phyloP scores from a whole-genome alignment of 768 basidiomycete genomes.

The Serendipita vermifera region DNA sequence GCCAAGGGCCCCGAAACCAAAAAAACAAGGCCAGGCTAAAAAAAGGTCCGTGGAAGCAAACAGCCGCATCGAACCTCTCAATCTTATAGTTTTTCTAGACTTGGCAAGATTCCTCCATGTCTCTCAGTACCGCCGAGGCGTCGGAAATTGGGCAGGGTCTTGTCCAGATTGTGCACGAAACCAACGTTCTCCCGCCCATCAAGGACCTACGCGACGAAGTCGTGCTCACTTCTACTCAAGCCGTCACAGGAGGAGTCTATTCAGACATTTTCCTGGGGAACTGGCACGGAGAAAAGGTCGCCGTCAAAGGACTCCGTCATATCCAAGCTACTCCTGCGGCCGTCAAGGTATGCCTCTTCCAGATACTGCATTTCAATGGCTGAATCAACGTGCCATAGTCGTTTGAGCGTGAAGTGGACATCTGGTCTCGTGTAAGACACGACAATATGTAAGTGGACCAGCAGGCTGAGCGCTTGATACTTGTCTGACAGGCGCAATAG shows the following conservation, averaged over 20 bases:
- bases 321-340: slow-evolving; percentile 35
- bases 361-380: not conserved
- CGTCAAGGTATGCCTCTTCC: slow-evolving; percentile 16
- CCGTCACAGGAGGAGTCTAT: slow-evolving; percentile 37
- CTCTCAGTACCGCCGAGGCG: slow-evolving; percentile 13
- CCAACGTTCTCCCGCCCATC: slow-evolving; percentile 41
- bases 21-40: too few relatives aligned
- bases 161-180: slow-evolving; percentile 34
- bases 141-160: slow-evolving; percentile 34
- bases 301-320: slow-evolving; percentile 41
- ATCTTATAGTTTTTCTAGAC: not conserved
- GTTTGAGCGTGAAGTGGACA: slow-evolving; percentile 41
- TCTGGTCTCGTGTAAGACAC: slow-evolving; percentile 41
- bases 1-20: too few relatives aligned
- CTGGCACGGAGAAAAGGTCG: slow-evolving; percentile 46
- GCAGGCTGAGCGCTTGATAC: slow-evolving; percentile 38
- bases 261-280: slow-evolving; percentile 43
- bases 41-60: too few relatives aligned
- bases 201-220: slow-evolving; percentile 44
- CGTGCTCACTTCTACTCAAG: slow-evolving; percentile 25
- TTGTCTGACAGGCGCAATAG: slow-evolving; percentile 36
- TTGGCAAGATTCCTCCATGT: slow-evolving; percentile 10
- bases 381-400: slow-evolving; percentile 26
- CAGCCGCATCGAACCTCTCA: too few relatives aligned
- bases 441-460: slow-evolving; percentile 46